A percentile compares a stretch with the other conserved stretches of the same genome.
Conservation (phyloP, 352 stramenopile genomes). For the Globisporangium nodosum region DNA sequence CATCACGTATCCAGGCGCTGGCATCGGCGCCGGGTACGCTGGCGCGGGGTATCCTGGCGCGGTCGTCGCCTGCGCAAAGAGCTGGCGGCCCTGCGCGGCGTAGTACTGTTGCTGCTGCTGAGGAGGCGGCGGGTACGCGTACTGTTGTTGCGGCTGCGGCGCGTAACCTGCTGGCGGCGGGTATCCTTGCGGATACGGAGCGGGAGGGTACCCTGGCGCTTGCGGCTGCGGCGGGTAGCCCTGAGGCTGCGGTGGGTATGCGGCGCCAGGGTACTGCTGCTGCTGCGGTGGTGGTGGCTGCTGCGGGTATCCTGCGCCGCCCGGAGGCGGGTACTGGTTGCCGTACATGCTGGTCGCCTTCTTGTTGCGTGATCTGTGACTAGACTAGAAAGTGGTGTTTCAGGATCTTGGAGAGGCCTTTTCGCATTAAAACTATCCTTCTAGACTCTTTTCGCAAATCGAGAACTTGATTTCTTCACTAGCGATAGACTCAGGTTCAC, state of each 20-base stretch:
- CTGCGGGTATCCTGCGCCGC: conserved; percentile 12
- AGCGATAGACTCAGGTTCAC: background rate
- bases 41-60: conserved; percentile 15
- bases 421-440: too few species aligned
- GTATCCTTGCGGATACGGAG: conserved; percentile 15
- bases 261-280: conserved; percentile 15
- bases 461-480: background rate
- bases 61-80: conserved; percentile 60
- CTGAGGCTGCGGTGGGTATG: conserved; percentile 13
- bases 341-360: conserved; percentile 12
- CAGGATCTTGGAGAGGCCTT: too few species aligned
- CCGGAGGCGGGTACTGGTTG: conserved; percentile 19
- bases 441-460: too few species aligned
- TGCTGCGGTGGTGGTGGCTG: conserved; percentile 4
- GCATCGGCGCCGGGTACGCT: conserved; percentile 12
- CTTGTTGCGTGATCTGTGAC: background rate
- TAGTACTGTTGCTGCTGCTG: conserved; percentile 52
- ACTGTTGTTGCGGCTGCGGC: conserved; percentile 11
- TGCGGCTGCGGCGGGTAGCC: background rate
- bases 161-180: conserved; percentile 31
- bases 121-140: conserved; percentile 28
- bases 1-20: conserved; percentile 22
- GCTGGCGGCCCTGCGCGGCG: conserved; percentile 52
- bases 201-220: background rate
- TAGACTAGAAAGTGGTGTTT: background rate